Evolutionary conservation across 2,329 filamentous ascomycete genomes (phyloP).

Genomic region (Stachybotrys chartarum): DNA sequence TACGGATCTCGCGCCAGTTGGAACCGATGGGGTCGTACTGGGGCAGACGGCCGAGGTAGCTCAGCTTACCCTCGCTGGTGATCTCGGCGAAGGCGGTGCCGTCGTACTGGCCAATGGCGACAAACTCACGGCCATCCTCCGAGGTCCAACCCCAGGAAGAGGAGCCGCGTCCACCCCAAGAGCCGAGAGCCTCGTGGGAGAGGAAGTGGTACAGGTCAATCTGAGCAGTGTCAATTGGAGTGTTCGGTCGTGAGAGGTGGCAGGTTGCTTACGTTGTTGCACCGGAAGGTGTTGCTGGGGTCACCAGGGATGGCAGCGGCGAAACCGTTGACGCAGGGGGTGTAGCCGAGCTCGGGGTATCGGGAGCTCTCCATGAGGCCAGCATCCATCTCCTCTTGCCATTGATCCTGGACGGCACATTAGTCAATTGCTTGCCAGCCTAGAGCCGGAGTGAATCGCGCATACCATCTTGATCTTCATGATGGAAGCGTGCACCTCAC

Average conservation of each 20-base stretch:
- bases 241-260: neutral
- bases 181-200: conserved; percentile 43
- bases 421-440: neutral
- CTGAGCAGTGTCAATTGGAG: neutral
- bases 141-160: conserved; percentile 39
- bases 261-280: conserved; percentile 30
- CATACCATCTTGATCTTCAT: conserved; percentile 1
- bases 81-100: conserved; percentile 45
- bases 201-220: conserved; percentile 46
- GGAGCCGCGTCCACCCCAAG: conserved; percentile 16
- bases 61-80: conserved; percentile 2
- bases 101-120: conserved; percentile 37
- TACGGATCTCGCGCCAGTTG: conserved; percentile 35
- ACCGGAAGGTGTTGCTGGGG: conserved; percentile 38
- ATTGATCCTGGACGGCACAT: neutral
- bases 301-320: conserved; percentile 38
- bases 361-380: conserved; percentile 6
- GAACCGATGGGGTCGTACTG: conserved; percentile 34
- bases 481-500: neutral
- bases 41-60: conserved; percentile 12
- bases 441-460: neutral
- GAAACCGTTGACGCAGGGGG: conserved; percentile 32
- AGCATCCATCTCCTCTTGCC: neutral
- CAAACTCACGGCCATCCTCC: conserved; percentile 39
- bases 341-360: conserved; percentile 31